These are phyloP conservation scores for Apiotrichum montevideense DNA, from an alignment of 1,284 basidiomycete species.

Conservation along the genomic window DNA sequence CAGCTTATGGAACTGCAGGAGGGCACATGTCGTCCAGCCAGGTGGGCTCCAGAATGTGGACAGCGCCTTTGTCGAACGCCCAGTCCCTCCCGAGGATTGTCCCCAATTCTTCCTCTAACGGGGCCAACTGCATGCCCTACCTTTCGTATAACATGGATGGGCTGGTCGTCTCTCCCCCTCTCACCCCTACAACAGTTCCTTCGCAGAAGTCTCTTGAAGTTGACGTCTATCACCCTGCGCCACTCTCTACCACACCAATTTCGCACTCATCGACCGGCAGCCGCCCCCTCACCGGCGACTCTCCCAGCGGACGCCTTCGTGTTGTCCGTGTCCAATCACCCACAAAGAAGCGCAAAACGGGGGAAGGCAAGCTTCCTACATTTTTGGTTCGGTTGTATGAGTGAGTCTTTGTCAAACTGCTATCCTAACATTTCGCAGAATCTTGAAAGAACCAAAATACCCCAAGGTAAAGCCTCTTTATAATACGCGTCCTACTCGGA, in stretches of 20 bases:
- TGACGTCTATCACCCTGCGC: background rate
- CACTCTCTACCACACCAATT: background rate
- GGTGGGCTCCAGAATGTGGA: background rate
- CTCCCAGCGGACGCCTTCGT: background rate
- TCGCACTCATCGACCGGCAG: background rate
- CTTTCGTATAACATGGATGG: background rate
- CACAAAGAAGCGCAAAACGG: background rate
- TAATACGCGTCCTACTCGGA: too few species aligned
- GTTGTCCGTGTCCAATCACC: background rate
- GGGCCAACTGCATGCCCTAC: background rate
- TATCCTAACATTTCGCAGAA: background rate
- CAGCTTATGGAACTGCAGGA: too few species aligned
- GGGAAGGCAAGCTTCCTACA: background rate
- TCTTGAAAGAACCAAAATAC: conserved; percentile 1
- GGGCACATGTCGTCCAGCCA: background rate
- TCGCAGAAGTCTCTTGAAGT: background rate
- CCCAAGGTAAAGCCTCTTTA: background rate
- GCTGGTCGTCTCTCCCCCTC: background rate
- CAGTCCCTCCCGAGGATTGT: background rate
- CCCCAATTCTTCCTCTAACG: background rate
- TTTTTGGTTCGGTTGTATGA: background rate
- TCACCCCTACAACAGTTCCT: background rate
- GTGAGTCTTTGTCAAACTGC: background rate
- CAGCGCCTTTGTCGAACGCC: background rate
- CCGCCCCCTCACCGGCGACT: background rate